Percentiles rank a stretch among this genome's conserved stretches.
phyloP scores from a whole-genome alignment of 306 rosid species.

The Oxytropis ochrocephala region DNA sequence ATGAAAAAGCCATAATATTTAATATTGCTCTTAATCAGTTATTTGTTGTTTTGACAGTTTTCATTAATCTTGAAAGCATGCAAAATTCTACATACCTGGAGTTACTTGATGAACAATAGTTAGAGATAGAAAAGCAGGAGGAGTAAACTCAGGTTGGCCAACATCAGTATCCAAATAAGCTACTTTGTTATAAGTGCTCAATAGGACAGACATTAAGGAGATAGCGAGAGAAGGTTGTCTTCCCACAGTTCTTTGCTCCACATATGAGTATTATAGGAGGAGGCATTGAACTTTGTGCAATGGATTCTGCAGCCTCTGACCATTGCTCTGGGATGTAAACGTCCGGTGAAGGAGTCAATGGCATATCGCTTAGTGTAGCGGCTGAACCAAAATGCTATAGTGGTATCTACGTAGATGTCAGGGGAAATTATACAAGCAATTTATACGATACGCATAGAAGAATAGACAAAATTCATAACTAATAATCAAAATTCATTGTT shows the following conservation, averaged over 20 bases:
- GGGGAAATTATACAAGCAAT: no score
- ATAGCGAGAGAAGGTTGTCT: constrained; percentile 81
- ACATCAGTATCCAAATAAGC: constrained; percentile 84
- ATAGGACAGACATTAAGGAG: constrained; percentile 57
- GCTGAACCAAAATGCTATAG: no score
- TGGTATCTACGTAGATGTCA: no score
- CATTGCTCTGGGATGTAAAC: constrained; percentile 61
- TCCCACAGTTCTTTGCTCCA: constrained; percentile 82
- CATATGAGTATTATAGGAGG: constrained; percentile 66
- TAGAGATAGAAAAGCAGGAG: constrained; percentile 76
- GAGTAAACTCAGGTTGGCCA: constrained; percentile 87
- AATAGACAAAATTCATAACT: no score
- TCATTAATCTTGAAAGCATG: not conserved
- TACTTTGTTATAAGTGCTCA: constrained; percentile 41
- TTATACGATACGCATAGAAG: no score
- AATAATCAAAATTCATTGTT: no score
- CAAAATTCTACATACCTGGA: constrained; percentile 39
- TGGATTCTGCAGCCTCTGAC: constrained; percentile 60
- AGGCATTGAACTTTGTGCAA: constrained; percentile 35
- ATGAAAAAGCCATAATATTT: not conserved
- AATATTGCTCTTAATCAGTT: not conserved
- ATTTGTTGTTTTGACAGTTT: not conserved
- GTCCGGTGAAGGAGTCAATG: constrained; percentile 46
- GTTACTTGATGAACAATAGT: constrained; percentile 47
- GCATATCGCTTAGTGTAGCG: not conserved